Base-by-base conservation (phyloP, 495 filamentous ascomycete genomes). In the Eremomyces bilateralis region DNA sequence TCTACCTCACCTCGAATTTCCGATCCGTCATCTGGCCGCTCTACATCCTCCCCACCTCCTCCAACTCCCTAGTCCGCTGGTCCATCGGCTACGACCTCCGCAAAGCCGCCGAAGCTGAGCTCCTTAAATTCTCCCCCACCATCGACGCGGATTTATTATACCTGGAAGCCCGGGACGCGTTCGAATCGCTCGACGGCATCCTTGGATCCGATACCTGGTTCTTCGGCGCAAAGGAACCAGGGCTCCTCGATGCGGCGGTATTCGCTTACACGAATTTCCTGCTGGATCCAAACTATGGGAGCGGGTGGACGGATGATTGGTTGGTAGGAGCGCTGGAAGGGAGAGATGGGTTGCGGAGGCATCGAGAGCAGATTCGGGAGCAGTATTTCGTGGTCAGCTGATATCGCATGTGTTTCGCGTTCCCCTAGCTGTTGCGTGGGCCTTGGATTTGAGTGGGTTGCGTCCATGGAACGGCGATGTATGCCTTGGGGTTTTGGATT, bases 221-320 rank as follows among this genome's bases (percentile, higher is more conserved):
- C 51, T 80, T 80, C 53, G 64, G 59, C 3, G 58, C 56, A 2
- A 47, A 54, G 6, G 59, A 54, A 18, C 81, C 88, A 1, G 67
- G 70, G 0, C 45, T 83, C 10, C 80, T 97, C 43, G 88, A 97
- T 53, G 81, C 84, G 18, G 69, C 63, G 37, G 69, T 94, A 16
- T 95, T 92, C 58, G 74, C 79, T 17, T 97, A 92, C 53, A 82
- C 80, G n/a, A 66, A 85, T 50, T 50, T 92, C 15, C 62, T 94
- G 20, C 48, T 90, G 39, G 66, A 76, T 41, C 56, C 65, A 5
- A 44, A 40, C 2, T 49, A 75, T 43, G 63, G 42, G 3, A 41
- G 40, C 2, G 40, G 54, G 3, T 81, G 73, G 76, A 25, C 36
- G 15, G 55, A 57, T 16, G 42, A 42, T 20, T 33, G 36, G 17